These are phyloP conservation scores for Vigna angularis DNA, from an alignment of 306 rosid species.

Conservation along the genomic window DNA sequence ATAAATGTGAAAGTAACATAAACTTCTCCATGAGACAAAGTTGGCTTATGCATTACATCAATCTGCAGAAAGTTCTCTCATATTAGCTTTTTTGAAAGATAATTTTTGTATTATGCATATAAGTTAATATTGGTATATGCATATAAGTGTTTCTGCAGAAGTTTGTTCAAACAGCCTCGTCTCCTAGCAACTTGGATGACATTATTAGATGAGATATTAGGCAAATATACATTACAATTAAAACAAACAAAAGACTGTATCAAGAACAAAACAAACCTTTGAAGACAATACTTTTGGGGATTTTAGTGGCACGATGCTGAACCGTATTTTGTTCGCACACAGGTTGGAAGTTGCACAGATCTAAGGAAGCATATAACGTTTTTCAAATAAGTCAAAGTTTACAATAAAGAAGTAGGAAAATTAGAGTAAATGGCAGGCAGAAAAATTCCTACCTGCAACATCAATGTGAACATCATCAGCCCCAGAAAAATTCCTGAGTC, in stretches of 20 bases:
- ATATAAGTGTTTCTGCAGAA: too few species aligned
- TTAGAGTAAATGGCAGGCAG: slow-evolving; percentile 29
- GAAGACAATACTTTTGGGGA: slow-evolving; percentile 64
- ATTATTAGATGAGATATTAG: slow-evolving; percentile 14
- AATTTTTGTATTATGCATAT: too few species aligned
- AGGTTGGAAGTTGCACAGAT: slow-evolving; percentile 54
- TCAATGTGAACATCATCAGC: slow-evolving; percentile 64
- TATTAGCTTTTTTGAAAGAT: too few species aligned
- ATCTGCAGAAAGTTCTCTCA: too few species aligned
- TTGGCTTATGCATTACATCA: too few species aligned
- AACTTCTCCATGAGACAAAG: too few species aligned
- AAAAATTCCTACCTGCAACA: slow-evolving; percentile 56
- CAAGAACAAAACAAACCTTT: slow-evolving; percentile 60
- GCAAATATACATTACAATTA: slow-evolving; percentile 3
- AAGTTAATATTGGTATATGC: too few species aligned
- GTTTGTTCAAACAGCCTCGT: too few species aligned
- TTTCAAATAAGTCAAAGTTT: neutral
- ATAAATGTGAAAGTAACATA: too few species aligned
- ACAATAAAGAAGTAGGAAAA: neutral
- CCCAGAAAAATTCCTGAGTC: slow-evolving; percentile 65
- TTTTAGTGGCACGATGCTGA: slow-evolving; percentile 49
- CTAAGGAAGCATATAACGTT: slow-evolving; percentile 48
- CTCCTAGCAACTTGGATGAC: slow-evolving; percentile 11
- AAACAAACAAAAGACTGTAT: slow-evolving; percentile 15
- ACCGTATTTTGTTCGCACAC: slow-evolving; percentile 53